Base-by-base conservation (phyloP, 1,284 basidiomycete genomes). In the Blastosporella zonata region DNA sequence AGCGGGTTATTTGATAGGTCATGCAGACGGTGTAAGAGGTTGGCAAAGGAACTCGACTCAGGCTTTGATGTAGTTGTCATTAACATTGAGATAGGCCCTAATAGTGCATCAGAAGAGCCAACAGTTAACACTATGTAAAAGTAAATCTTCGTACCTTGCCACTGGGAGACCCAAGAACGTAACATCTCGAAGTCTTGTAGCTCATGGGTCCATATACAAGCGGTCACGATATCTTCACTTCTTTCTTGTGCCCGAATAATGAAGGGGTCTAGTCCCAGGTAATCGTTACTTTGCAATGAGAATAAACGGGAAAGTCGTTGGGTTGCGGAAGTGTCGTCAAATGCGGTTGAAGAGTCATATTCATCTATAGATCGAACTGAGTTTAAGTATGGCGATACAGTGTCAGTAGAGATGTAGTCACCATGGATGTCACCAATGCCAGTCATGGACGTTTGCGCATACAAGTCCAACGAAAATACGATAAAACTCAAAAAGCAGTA, bases 81-180 rank as follows among this genome's bases (percentile, higher is more conserved):
- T 3, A 84, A 56, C 0, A 84, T 62, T 13, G 82, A 84, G 7
- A 81, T 67, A 0, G 79, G 75, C 12, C 77, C 82, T 81, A 22
- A 20, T 27, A n/a, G 13, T 22, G 42, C 31, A 33, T 28, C 34
- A 47, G 23, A n/a, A 23, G 6, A 28, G 17, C 2, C 9, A 20
- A 3, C 12, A 40, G 13, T 23, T n/a, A n/a, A n/a, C n/a, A n/a
- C 25, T 13, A n/a, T n/a, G 2, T 27, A 34, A 21, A n/a, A 7
- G 35, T 4, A 10, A 38, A 37, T 13, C 8, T 13, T 42, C 58
- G 51, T 57, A 79, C 80, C 80, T 55, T 68, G 60, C 82, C 83
- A 85, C 13, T 60, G 56, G 0, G 61, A 48, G 9, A 65, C 63
- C 73, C 74, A 78, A 29, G 59, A 21, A 22, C 60, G 54, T 10